These are phyloP conservation scores for Coprinopsis marcescibilis DNA, from an alignment of 768 basidiomycete genomes.

Conservation along the genomic window DNA sequence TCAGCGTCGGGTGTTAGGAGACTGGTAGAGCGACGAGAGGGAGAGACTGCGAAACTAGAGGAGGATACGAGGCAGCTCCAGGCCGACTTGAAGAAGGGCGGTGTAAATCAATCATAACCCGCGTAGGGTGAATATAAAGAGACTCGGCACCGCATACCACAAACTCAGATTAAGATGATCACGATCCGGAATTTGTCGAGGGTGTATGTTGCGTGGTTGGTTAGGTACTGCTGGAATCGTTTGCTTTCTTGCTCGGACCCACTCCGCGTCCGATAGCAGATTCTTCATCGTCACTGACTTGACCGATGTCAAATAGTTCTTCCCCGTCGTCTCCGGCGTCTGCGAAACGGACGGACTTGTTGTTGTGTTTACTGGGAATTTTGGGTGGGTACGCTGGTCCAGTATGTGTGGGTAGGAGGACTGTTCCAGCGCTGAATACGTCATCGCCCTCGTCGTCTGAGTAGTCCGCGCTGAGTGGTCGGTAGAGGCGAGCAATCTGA, in stretches of 20 bases:
- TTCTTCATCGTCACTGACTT: constrained; percentile 51
- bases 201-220: neutral
- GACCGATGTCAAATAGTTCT: constrained; percentile 65
- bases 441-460: constrained; percentile 57
- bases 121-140: too few species aligned
- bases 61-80: constrained; percentile 33
- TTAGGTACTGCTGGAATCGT: neutral
- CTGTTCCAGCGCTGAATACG: constrained; percentile 8
- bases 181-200: too few species aligned
- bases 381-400: neutral
- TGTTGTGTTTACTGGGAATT: constrained; percentile 6
- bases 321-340: constrained; percentile 31
- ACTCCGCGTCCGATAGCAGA: constrained; percentile 16
- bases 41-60: constrained; percentile 38
- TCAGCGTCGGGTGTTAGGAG: constrained; percentile 43
- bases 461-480: constrained; percentile 52
- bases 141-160: too few species aligned
- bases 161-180: too few species aligned
- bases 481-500: constrained; percentile 75
- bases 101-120: constrained; percentile 26
- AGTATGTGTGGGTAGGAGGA: constrained; percentile 8
- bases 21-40: constrained; percentile 33
- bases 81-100: constrained; percentile 32
- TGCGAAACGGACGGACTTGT: constrained; percentile 12
- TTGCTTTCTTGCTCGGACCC: neutral